phyloP scores from a whole-genome alignment of 164 flowering plant species.

The Platanus orientalis region DNA sequence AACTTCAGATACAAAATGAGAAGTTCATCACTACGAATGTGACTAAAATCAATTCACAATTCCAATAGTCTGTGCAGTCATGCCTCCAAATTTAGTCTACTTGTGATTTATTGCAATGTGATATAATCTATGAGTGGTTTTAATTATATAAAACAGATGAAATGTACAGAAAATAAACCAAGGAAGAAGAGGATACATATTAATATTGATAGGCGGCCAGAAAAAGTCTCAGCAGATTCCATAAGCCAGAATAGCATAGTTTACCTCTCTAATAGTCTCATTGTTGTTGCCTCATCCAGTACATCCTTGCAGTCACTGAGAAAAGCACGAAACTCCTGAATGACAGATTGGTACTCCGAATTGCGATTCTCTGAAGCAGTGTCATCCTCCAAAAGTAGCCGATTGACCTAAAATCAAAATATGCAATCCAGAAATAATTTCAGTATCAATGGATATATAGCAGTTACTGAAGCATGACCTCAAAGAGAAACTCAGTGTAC shows the following conservation, averaged over 20 bases:
- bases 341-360: constrained; percentile 75
- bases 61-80: no score
- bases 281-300: constrained; percentile 94
- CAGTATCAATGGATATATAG: not conserved
- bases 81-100: no score
- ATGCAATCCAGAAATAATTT: not conserved
- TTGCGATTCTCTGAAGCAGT: constrained; percentile 41
- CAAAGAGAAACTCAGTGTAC: not conserved
- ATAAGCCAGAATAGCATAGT: no score
- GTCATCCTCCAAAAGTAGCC: constrained; percentile 90
- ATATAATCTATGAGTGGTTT: not conserved
- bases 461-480: not conserved
- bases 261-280: constrained; percentile 91
- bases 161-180: no score
- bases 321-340: constrained; percentile 90
- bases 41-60: no score
- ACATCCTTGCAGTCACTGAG: constrained; percentile 94
- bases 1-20: no score
- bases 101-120: no score
- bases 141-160: not conserved
- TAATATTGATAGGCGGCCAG: constrained; percentile 1
- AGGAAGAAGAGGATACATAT: no score
- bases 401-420: constrained; percentile 58
- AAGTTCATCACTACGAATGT: no score
- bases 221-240: not conserved